These are phyloP conservation scores for Nakazawaea ambrosiae DNA, from an alignment of 805 yeast genomes.

Conservation along the genomic window DNA sequence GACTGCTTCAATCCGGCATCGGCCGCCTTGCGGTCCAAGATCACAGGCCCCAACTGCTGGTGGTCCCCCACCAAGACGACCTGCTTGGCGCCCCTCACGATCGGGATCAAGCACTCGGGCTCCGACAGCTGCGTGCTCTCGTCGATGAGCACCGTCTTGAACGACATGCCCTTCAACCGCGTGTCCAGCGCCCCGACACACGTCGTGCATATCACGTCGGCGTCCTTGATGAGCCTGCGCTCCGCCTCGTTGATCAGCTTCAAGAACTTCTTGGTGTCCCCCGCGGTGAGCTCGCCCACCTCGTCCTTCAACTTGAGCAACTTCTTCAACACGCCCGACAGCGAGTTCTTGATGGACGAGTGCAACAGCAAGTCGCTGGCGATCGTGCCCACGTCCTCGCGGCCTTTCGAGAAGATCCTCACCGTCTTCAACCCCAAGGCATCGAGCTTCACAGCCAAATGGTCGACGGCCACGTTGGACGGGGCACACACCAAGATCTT, in stretches of 20 bases:
- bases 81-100: constrained; percentile 84
- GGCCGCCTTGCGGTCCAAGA: constrained; percentile 71
- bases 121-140: constrained; percentile 94
- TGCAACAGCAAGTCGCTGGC: constrained; percentile 47
- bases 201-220: constrained; percentile 83
- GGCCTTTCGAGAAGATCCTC: constrained; percentile 64
- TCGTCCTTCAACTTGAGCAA: constrained; percentile 52
- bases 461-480: constrained; percentile 92
- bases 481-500: constrained; percentile 88
- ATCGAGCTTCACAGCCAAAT: constrained; percentile 67
- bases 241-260: constrained; percentile 42
- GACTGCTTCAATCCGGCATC: constrained; percentile 86
- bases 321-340: constrained; percentile 52
- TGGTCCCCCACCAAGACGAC: constrained; percentile 89
- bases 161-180: constrained; percentile 47
- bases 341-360: constrained; percentile 36
- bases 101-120: constrained; percentile 85
- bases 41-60: constrained; percentile 91
- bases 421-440: constrained; percentile 71
- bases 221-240: constrained; percentile 37
- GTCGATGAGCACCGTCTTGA: constrained; percentile 79
- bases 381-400: constrained; percentile 66
- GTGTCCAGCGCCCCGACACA: constrained; percentile 89
- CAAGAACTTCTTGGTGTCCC: constrained; percentile 41
- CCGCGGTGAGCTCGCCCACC: constrained; percentile 57